Conservation (phyloP, 1,284 basidiomycete genomes). For the Fomitopsis schrenkii region DNA sequence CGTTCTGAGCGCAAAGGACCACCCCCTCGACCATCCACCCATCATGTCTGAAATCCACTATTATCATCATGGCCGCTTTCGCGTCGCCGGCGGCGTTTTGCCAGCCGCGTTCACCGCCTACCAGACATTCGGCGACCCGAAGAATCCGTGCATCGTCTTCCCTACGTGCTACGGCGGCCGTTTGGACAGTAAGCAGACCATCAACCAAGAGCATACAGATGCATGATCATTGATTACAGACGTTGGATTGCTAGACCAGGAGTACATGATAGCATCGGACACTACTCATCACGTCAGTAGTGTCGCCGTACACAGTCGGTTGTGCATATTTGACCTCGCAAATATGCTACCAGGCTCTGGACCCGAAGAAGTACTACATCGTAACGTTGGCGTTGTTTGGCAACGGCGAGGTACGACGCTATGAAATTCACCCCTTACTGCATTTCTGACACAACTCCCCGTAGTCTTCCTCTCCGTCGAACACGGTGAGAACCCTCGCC, state of each 20-base stretch:
- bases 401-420: slow-evolving; percentile 48
- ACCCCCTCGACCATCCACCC: not conserved
- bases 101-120: slow-evolving; percentile 33
- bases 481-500: slow-evolving; percentile 36
- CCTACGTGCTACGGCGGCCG: slow-evolving; percentile 32
- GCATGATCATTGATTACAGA: slow-evolving; percentile 10
- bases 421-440: not conserved
- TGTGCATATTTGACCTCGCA: not conserved
- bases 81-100: slow-evolving; percentile 28
- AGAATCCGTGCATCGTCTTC: slow-evolving; percentile 33
- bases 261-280: slow-evolving; percentile 46
- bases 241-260: slow-evolving; percentile 36
- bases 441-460: not conserved
- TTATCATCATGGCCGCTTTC: slow-evolving; percentile 33
- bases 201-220: not conserved
- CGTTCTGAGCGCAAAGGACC: not conserved
- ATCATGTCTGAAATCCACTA: slow-evolving; percentile 25
- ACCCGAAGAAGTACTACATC: slow-evolving; percentile 48
- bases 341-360: slow-evolving; percentile 33
- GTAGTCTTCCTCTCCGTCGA: slow-evolving; percentile 59
- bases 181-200: slow-evolving; percentile 27
- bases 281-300: slow-evolving; percentile 26
- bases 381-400: slow-evolving; percentile 56
- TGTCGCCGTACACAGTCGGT: not conserved
- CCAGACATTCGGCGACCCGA: slow-evolving; percentile 31